Evolutionary conservation across 1,284 basidiomycete genomes (phyloP).

Genomic region (Sparassis latifolia): DNA sequence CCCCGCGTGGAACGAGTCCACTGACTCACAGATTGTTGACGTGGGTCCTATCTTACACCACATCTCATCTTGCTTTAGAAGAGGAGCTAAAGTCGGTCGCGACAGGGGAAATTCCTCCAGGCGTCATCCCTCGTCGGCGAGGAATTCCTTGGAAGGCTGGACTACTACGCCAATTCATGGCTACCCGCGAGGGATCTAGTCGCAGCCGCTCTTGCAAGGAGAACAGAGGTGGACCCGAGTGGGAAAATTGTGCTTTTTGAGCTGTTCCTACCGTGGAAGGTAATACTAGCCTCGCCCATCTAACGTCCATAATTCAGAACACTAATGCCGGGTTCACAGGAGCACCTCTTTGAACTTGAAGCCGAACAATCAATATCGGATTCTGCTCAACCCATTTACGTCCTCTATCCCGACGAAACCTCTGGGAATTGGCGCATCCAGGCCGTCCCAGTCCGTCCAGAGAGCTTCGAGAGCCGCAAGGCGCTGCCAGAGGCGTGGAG

Average conservation of each 20-base stretch:
- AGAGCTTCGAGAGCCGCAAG: conserved; percentile 89
- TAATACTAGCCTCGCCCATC: conserved; percentile 21
- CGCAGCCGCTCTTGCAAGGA: conserved; percentile 53
- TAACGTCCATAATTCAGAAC: background rate
- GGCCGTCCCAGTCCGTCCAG: conserved; percentile 78
- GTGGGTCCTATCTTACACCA: conserved; percentile 37
- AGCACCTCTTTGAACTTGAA: conserved; percentile 90
- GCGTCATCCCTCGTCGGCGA: conserved; percentile 82
- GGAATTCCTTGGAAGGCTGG: conserved; percentile 80
- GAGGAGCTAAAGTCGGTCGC: conserved; percentile 49
- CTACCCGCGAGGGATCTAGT: conserved; percentile 88
- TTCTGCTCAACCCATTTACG: conserved; percentile 65
- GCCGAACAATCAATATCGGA: conserved; percentile 38
- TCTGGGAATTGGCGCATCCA: conserved; percentile 87
- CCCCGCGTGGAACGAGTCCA: conserved; percentile 85
- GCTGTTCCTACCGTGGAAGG: conserved; percentile 86
- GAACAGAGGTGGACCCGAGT: conserved; percentile 60
- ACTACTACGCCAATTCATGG: conserved; percentile 88
- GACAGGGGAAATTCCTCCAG: conserved; percentile 66
- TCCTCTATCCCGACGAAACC: conserved; percentile 86
- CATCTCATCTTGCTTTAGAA: background rate
- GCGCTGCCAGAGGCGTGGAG: conserved; percentile 92
- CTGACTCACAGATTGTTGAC: conserved; percentile 59
- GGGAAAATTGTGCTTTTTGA: conserved; percentile 83
- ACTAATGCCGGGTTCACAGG: conserved; percentile 42